A percentile compares a stretch with the other conserved stretches of the same genome.
These are phyloP conservation scores for Cystoisospora suis DNA, from an alignment of 169 alveolate genomes.

Conservation along the genomic window DNA sequence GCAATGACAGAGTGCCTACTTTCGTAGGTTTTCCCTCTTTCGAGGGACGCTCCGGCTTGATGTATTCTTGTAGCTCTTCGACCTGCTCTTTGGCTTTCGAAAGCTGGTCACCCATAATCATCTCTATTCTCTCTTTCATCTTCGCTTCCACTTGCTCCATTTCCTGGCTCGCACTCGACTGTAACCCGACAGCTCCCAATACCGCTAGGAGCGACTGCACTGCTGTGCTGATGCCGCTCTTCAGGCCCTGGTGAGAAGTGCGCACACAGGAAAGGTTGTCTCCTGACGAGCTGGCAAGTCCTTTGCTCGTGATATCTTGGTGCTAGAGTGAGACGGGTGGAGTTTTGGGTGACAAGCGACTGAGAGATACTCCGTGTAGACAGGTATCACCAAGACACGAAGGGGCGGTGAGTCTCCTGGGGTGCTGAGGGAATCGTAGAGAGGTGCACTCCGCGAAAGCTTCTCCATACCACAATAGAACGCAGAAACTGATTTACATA, in stretches of 20 bases:
- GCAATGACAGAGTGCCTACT: slow-evolving; percentile 29
- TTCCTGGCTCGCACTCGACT: slow-evolving; percentile 74
- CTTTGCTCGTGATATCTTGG: too few relatives aligned
- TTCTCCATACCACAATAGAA: too few relatives aligned
- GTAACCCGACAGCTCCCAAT: slow-evolving; percentile 76
- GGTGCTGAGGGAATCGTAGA: too few relatives aligned
- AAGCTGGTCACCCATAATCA: slow-evolving; percentile 71
- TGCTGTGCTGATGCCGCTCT: slow-evolving; percentile 74
- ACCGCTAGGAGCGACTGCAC: slow-evolving; percentile 75
- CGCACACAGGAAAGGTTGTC: too few relatives aligned
- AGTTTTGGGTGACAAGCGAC: too few relatives aligned
- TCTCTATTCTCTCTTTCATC: slow-evolving; percentile 72
- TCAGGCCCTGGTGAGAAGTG: slow-evolving; percentile 59
- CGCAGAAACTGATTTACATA: too few relatives aligned
- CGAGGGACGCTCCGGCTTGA: slow-evolving; percentile 52
- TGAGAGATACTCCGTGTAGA: too few relatives aligned
- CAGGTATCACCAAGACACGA: too few relatives aligned
- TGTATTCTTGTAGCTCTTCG: slow-evolving; percentile 56
- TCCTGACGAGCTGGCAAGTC: too few relatives aligned
- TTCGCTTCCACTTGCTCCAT: slow-evolving; percentile 66
- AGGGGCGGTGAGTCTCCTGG: too few relatives aligned
- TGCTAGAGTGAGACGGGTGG: too few relatives aligned
- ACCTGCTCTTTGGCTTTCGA: slow-evolving; percentile 67
- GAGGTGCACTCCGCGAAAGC: too few relatives aligned
- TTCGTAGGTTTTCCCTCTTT: slow-evolving; percentile 52